Evolutionary conservation across 768 basidiomycete species (phyloP).

Genomic region (Podaxis sp.): DNA sequence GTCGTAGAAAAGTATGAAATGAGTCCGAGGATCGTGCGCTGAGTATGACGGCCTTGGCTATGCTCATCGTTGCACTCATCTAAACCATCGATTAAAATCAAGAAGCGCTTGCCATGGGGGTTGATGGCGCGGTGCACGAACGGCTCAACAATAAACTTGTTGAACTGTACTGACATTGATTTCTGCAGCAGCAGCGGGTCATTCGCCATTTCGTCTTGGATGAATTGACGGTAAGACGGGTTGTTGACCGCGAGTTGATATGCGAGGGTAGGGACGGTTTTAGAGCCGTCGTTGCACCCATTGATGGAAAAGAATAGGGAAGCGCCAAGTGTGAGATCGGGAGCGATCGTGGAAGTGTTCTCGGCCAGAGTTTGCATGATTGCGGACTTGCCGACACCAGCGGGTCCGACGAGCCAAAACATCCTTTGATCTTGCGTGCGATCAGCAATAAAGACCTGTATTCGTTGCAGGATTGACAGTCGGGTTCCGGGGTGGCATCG

Average conservation of each 20-base stretch:
- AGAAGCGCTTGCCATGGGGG: neutral
- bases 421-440: neutral
- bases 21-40: neutral
- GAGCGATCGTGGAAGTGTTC: neutral
- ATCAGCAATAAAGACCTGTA: neutral
- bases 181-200: slow-evolving; percentile 16
- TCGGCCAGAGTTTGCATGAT: neutral
- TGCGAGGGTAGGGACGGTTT: slow-evolving; percentile 17
- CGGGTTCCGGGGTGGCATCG: slow-evolving; percentile 1
- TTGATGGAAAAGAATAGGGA: neutral
- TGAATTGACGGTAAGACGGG: neutral
- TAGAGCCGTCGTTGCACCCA: neutral
- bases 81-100: neutral
- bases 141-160: slow-evolving; percentile 17
- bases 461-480: neutral
- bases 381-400: neutral
- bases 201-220: slow-evolving; percentile 2
- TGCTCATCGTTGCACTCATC: neutral
- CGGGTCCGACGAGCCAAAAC: neutral
- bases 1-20: neutral
- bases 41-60: neutral
- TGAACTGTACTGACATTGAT: slow-evolving; percentile 14
- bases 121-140: neutral
- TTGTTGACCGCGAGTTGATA: slow-evolving; percentile 19
- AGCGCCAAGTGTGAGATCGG: neutral